Evolutionary conservation across 169 alveolate species (phyloP), one percentile per base, ranked within the genome.

Genomic region (Toxoplasma gondii): DNA sequence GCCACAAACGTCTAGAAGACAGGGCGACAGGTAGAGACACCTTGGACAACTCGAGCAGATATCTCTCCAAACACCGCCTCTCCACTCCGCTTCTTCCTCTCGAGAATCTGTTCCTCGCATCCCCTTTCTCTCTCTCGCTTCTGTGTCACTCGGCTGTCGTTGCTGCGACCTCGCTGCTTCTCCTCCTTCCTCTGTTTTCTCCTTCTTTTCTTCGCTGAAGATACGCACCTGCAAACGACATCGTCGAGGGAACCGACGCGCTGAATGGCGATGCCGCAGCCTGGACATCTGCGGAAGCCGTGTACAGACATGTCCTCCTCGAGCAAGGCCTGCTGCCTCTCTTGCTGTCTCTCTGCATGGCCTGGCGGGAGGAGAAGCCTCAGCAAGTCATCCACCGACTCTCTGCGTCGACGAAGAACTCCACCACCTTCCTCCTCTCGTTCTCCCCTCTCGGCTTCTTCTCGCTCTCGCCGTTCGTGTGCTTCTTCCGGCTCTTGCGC

Each of bases 221-320:
- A 2, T 43, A 1, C 34, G 0, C 38, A 82, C 90, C 90, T 2
- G 90, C 90, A 82, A 31, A 82, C 54, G 24, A 82, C 64, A 41
- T 82, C 90, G 64, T 82, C 90, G 27, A 82, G 90, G 12, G 54
- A 41, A 36, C 90, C 90, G 39, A 82, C 90, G n/a, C 90, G 53
- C 41, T 82, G 90, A 27, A 82, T 82, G 27, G 90, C 90, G 27
- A 82, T 82, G 64, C 90, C 90, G 64, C 90, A 82, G 2, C 90
- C 90, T 38, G 90, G 90, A 24, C 90, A 82, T 31, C 90, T 41
- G 64, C 90, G 90, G 38, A 82, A 43, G 38, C 90, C 90, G 41
- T 82, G 67, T 29, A 43, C 39, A 24, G 9, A 27, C 16, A 82
- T 67, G 67, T 82, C 90, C 2, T 82, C 90, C 41, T 41, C 90